These are phyloP conservation scores for Aspergillus conjunctus DNA, from an alignment of 495 filamentous ascomycete species.

Conservation along the genomic window DNA sequence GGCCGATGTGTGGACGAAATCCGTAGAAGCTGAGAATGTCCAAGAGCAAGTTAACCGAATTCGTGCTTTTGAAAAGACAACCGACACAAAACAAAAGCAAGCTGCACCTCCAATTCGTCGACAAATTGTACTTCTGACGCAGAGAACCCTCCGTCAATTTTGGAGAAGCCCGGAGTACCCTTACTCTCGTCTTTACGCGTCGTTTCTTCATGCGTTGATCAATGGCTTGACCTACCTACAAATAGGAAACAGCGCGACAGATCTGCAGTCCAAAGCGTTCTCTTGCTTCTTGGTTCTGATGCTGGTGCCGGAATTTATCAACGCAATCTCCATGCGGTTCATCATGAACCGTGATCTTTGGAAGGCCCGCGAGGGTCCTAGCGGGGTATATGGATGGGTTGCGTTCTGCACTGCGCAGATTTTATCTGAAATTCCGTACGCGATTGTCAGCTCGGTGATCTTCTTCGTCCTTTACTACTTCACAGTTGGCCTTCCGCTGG, in stretches of 20 bases:
- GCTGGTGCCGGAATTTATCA: conserved; percentile 72
- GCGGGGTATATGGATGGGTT: conserved; percentile 73
- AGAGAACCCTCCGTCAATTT: conserved; percentile 65
- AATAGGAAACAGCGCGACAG: conserved; percentile 64
- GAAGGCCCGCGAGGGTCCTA: conserved; percentile 73
- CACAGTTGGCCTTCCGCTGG: conserved; percentile 62
- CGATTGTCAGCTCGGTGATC: conserved; percentile 64
- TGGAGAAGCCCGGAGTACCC: conserved; percentile 79
- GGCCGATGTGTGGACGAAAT: conserved; percentile 76
- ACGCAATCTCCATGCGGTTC: conserved; percentile 77
- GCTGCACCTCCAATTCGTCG: conserved; percentile 66
- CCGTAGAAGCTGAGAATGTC: conserved; percentile 65
- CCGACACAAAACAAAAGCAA: conserved; percentile 53
- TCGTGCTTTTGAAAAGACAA: conserved; percentile 51
- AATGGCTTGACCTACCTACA: conserved; percentile 76
- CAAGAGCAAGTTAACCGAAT: conserved; percentile 67
- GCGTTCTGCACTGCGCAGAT: conserved; percentile 72
- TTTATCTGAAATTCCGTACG: conserved; percentile 75
- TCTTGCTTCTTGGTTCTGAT: conserved; percentile 81
- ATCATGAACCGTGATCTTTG: conserved; percentile 69
- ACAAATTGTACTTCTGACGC: conserved; percentile 66
- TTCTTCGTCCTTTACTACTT: conserved; percentile 79
- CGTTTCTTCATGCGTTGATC: conserved; percentile 71
- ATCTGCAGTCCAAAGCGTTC: conserved; percentile 77
- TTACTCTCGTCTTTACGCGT: conserved; percentile 79